These are phyloP conservation scores for Casuarina equisetifolia DNA, from an alignment of 306 rosid genomes.

Conservation along the genomic window DNA sequence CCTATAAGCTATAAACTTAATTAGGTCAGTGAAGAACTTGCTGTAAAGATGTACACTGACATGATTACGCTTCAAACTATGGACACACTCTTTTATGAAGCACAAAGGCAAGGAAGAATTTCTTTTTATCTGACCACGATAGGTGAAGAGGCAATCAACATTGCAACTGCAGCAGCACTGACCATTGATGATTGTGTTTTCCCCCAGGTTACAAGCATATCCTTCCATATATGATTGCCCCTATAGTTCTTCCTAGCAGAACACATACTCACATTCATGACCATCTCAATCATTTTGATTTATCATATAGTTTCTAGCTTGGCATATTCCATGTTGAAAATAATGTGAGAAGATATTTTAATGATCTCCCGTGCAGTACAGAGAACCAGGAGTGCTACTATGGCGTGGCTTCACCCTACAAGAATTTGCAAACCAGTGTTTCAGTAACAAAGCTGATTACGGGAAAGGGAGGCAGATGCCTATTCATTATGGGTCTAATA, in stretches of 20 bases:
- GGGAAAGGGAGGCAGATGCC: conserved; percentile 99
- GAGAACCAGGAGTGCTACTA: conserved; percentile 79
- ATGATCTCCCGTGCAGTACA: conserved; percentile 55
- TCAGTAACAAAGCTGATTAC: conserved; percentile 68
- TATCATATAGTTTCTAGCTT: conserved; percentile 10
- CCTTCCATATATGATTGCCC: conserved; percentile 3
- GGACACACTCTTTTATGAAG: conserved; percentile 89
- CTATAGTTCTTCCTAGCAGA: conserved; percentile 5
- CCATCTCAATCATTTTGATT: conserved; percentile 1
- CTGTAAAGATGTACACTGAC: conserved; percentile 66
- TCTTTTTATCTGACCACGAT: conserved; percentile 72
- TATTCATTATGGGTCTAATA: conserved; percentile 78
- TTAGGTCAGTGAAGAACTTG: conserved; percentile 62
- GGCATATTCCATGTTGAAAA: conserved; percentile 11
- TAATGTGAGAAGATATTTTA: conserved; percentile 16
- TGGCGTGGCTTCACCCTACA: conserved; percentile 93
- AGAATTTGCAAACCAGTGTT: conserved; percentile 88
- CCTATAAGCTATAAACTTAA: conserved; percentile 14
- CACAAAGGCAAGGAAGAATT: conserved; percentile 93
- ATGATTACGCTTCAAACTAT: conserved; percentile 86
- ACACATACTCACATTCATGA: conserved; percentile 4
- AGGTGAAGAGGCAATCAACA: conserved; percentile 86
- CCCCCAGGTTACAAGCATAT: conserved; percentile 68
- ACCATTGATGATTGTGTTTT: conserved; percentile 63
- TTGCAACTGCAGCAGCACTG: conserved; percentile 92